These are phyloP conservation scores for Fusarium sp. DNA, from an alignment of 2,329 filamentous ascomycete species.

Conservation along the genomic window DNA sequence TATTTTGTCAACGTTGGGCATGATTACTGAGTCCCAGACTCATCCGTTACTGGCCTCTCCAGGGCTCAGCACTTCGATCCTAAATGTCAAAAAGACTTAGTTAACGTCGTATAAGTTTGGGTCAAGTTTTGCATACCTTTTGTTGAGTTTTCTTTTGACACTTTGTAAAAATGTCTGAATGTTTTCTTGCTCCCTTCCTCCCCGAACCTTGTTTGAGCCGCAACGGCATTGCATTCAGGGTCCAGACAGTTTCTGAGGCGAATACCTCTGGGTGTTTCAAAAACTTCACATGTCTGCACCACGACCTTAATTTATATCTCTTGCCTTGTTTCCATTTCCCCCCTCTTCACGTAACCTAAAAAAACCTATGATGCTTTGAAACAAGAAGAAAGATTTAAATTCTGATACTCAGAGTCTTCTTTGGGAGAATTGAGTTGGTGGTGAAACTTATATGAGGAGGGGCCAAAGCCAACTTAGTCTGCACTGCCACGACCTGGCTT, in stretches of 20 bases:
- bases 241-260: not conserved
- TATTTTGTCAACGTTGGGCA: not conserved
- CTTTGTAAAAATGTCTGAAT: too few species aligned
- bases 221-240: not conserved
- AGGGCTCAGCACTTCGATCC: too few species aligned
- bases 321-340: too few species aligned
- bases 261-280: too few species aligned
- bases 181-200: too few species aligned
- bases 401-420: not conserved
- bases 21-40: not conserved
- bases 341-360: not conserved
- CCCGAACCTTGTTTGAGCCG: not conserved
- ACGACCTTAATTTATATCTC: not conserved
- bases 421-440: not conserved
- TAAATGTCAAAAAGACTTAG: too few species aligned
- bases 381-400: not conserved
- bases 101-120: too few species aligned
- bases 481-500: not conserved
- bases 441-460: not conserved
- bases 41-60: not conserved
- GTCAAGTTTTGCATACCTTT: too few species aligned
- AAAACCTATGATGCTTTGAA: not conserved
- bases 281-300: not conserved
- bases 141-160: too few species aligned
- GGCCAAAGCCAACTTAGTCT: not conserved